Evolutionary conservation across 2,329 filamentous ascomycete species (phyloP), one percentile per base, ranked within the genome.

Genomic region (Fusarium setosum): DNA sequence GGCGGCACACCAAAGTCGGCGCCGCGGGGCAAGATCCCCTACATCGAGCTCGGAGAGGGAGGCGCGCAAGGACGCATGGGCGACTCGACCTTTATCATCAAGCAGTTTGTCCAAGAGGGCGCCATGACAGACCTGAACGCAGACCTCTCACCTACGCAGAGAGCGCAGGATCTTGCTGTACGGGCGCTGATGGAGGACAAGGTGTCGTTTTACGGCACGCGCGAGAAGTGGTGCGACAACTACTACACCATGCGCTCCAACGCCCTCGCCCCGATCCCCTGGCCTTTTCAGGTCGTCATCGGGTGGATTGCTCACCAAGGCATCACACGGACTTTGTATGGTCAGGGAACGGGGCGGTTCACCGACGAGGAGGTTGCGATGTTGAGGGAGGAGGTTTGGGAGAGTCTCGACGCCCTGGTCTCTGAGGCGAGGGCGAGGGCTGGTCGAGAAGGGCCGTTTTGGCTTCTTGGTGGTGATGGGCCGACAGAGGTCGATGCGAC

Each of bases 21-120:
- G 0, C 88, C 88, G 0, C 81, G 78, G 48, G 86, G 86, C 37
- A 90, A 90, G 74, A 83, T 90, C 10, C 88, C 88, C 0, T 90
- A 90, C 68, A 55, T 89, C 20, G 76, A 80, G 26, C 59, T 81
- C 32, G 51, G 67, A 65, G 26, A 61, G 2, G 24, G n/a, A n/a
- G n/a, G n/a, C n/a, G n/a, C n/a, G n/a, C n/a, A n/a, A n/a, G n/a
- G 51, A n/a, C 56, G 55, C 10, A 59, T 89, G 1, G 77, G 78
- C 17, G 88, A 90, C 74, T 85, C 86, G 1, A 76, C 80, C 0
- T 76, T 90, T n/a, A 90, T 90, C 64, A 79, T 80, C 49, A 76
- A 80, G 32, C 61, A 73, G 1, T 72, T 90, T 5, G 45, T 71
- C 5, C 75, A 79, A 2, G 65, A 74, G 2, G 81, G 78, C 2